These are phyloP conservation scores for Colletotrichum shisoi DNA, from an alignment of 2,329 filamentous ascomycete genomes.

Conservation along the genomic window DNA sequence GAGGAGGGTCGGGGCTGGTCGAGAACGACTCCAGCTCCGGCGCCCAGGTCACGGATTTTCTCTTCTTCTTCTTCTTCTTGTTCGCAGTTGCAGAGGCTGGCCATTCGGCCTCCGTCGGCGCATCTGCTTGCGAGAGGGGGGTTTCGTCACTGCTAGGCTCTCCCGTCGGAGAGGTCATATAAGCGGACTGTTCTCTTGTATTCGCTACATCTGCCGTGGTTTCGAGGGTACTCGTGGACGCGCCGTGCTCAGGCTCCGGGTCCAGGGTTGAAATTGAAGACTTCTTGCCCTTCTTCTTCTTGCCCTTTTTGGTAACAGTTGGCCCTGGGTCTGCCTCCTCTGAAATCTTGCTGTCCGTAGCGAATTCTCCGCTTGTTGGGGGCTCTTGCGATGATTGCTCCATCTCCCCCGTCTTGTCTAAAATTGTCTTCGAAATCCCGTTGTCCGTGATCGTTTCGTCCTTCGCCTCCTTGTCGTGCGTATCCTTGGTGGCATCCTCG, in stretches of 20 bases:
- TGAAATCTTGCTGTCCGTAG: slow-evolving; percentile 34
- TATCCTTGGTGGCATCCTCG: slow-evolving; percentile 8
- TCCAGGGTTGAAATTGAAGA: slow-evolving; percentile 37
- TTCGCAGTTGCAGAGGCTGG: slow-evolving; percentile 24
- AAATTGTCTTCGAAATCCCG: slow-evolving; percentile 16
- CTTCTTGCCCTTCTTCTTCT: slow-evolving; percentile 51
- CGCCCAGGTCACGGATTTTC: slow-evolving; percentile 37
- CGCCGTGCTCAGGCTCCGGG: slow-evolving; percentile 36
- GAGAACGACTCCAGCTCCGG: slow-evolving; percentile 29
- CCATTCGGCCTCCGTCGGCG: slow-evolving; percentile 26
- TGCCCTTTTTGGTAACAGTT: slow-evolving; percentile 48
- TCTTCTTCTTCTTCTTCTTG: slow-evolving; percentile 28
- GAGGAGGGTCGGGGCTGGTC: neutral
- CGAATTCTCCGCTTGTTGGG: slow-evolving; percentile 29
- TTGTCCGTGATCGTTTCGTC: slow-evolving; percentile 24
- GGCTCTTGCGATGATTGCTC: slow-evolving; percentile 31
- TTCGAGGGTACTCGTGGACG: slow-evolving; percentile 36
- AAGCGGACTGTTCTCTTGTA: slow-evolving; percentile 39
- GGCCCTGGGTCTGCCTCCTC: slow-evolving; percentile 38
- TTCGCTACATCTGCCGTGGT: slow-evolving; percentile 38
- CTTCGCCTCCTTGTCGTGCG: slow-evolving; percentile 26
- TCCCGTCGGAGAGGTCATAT: slow-evolving; percentile 35
- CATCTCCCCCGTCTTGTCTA: slow-evolving; percentile 34
- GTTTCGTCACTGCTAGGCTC: slow-evolving; percentile 36
- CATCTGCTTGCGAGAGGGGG: slow-evolving; percentile 27